Percentiles rank a stretch among this genome's conserved stretches.
Evolutionary conservation across 805 yeast genomes (phyloP).

Genomic region (Sugiyamaella smithiae): DNA sequence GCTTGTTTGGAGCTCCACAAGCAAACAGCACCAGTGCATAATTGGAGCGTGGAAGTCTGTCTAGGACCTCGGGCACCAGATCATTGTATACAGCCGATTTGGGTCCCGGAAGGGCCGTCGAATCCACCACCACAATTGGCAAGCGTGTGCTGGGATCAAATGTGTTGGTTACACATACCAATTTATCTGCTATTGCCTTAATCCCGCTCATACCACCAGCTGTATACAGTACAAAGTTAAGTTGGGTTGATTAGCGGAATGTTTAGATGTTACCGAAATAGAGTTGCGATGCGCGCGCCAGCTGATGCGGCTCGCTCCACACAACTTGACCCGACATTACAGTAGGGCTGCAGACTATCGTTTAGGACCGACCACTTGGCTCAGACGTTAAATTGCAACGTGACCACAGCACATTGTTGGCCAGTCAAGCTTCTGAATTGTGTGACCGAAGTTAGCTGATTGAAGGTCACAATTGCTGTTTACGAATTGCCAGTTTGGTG

Average conservation of each 20-base stretch:
- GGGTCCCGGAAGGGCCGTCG: conserved; percentile 71
- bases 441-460: no score
- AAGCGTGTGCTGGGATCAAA: conserved; percentile 63
- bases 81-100: conserved; percentile 45
- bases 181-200: not conserved
- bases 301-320: no score
- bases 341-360: no score
- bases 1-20: conserved; percentile 66
- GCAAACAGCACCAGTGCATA: conserved; percentile 75
- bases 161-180: conserved; percentile 56
- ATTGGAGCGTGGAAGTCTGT: conserved; percentile 55
- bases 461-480: no score
- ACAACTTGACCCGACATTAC: no score
- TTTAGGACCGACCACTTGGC: no score
- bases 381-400: no score
- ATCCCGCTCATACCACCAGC: not conserved
- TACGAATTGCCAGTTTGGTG: no score
- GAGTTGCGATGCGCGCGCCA: not conserved
- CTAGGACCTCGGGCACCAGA: conserved; percentile 56
- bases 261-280: conserved; percentile 3
- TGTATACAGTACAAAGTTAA: not conserved
- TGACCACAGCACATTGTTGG: no score
- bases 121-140: conserved; percentile 80
- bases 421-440: no score
- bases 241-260: not conserved